Evolutionary conservation across 2,329 filamentous ascomycete genomes (phyloP).

Genomic region (Aureobasidium sp.): DNA sequence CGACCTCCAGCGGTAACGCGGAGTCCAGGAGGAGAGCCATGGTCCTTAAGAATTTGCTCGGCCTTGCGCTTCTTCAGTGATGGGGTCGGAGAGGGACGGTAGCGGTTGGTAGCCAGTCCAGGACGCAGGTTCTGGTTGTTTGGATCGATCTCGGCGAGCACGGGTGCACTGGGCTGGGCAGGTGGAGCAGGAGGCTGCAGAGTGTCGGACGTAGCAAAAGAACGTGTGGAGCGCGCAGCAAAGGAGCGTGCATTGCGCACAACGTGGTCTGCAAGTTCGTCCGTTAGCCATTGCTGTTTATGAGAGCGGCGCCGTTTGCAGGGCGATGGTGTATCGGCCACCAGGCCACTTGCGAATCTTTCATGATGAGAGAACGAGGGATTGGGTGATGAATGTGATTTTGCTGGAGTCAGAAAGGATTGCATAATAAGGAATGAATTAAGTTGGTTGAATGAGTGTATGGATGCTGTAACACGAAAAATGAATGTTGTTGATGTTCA

Average conservation of each 20-base stretch:
- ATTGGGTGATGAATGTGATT: neutral
- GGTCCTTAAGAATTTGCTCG: slow-evolving; percentile 44
- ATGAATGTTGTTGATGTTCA: neutral
- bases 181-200: slow-evolving; percentile 25
- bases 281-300: slow-evolving; percentile 16
- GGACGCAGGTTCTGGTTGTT: slow-evolving; percentile 27
- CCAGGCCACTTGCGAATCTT: slow-evolving; percentile 4
- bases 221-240: slow-evolving; percentile 30
- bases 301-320: neutral
- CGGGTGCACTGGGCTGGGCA: slow-evolving; percentile 17
- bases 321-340: slow-evolving; percentile 21
- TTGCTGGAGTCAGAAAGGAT: slow-evolving; percentile 5
- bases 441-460: slow-evolving; percentile 2
- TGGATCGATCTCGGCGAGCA: slow-evolving; percentile 30
- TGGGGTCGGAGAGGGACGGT: slow-evolving; percentile 40
- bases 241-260: slow-evolving; percentile 33
- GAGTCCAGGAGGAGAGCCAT: slow-evolving; percentile 45
- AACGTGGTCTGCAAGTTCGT: slow-evolving; percentile 29
- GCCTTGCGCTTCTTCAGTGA: slow-evolving; percentile 45
- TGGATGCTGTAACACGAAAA: neutral
- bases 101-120: slow-evolving; percentile 20
- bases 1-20: slow-evolving; percentile 48
- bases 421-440: slow-evolving; percentile 10
- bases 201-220: slow-evolving; percentile 25
- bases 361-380: slow-evolving; percentile 15